Conservation (phyloP, 306 rosid species). For the cucumber (Cucumis sativus) region Cucumber_9930_V3 NC_026659.2:1549501-1550000, state of each 20-base stretch:
- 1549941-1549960: constrained; percentile 64
- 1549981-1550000: constrained; percentile 22
- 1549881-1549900: constrained; percentile 2
- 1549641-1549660: constrained; percentile 73
- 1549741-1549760: constrained; percentile 37
- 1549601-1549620: constrained; percentile 23
- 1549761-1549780: constrained; percentile 37
- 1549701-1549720: constrained; percentile 53
- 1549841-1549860: constrained; percentile 51
- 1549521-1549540: constrained; percentile 10
- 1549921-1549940: constrained; percentile 23
- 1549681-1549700: constrained; percentile 68
- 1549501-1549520: neutral
- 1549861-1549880: constrained; percentile 18
- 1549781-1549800: constrained; percentile 34
- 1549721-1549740: constrained; percentile 57
- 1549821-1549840: constrained; percentile 87
- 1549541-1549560: constrained; percentile 1
- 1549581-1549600: neutral
- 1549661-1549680: constrained; percentile 56
- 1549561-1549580: neutral
- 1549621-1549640: constrained; percentile 72
- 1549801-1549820: constrained; percentile 23
- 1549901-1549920: constrained; percentile 17
- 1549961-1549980: constrained; percentile 36